phyloP scores from a whole-genome alignment of 2,329 filamentous ascomycete genomes.

The Trichoderma endophyticum region DNA sequence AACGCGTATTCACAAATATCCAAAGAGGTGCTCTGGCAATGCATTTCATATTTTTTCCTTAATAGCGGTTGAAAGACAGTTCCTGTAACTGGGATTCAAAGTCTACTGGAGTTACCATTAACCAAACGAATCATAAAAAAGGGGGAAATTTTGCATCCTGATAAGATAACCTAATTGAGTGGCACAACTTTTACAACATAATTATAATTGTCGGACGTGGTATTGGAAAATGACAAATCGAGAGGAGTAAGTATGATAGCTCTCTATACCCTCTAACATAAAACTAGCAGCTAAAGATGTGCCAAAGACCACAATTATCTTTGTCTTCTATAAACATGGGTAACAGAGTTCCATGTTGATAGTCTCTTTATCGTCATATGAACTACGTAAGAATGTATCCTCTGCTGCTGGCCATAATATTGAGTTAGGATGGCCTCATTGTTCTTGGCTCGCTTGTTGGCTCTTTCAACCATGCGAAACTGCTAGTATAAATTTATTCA shows the following conservation, averaged over 20 bases:
- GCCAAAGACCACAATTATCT: background rate
- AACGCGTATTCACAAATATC: background rate
- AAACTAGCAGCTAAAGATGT: background rate
- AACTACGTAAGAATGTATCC: background rate
- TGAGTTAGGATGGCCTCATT: background rate
- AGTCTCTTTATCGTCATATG: rapidly evolving
- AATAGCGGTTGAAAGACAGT: background rate
- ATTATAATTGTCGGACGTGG: rapidly evolving
- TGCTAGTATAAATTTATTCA: no score
- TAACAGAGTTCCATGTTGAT: rapidly evolving
- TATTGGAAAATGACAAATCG: background rate
- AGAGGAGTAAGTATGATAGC: no score
- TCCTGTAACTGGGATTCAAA: background rate
- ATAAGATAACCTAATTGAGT: background rate
- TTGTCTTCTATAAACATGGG: background rate
- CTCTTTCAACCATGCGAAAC: background rate
- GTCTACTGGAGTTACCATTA: background rate
- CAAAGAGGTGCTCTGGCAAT: background rate
- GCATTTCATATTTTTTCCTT: background rate
- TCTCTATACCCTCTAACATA: background rate
- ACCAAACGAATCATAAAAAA: background rate
- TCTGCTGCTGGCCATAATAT: background rate
- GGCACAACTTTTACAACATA: background rate
- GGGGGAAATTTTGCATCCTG: rapidly evolving
- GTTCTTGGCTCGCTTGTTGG: background rate